A percentile compares a stretch with the other conserved stretches of the same genome.
Conservation (phyloP, 2,329 filamentous ascomycete genomes). For the Plectosphaerella cucumerina region DNA sequence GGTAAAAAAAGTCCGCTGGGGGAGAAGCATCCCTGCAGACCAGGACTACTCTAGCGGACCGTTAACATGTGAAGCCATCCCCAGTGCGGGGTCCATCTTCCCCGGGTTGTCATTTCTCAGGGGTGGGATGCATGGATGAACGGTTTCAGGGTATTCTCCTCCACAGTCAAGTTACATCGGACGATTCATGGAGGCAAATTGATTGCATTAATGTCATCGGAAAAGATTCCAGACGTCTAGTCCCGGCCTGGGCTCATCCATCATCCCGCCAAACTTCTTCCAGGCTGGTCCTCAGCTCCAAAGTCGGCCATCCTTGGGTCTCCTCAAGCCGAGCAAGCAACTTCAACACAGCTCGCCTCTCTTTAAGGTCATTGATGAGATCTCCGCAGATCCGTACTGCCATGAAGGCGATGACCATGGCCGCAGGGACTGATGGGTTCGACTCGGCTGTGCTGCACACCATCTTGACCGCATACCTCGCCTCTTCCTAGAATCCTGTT, state of each 20-base stretch:
- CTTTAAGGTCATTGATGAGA: not conserved
- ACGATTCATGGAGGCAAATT: too few species aligned
- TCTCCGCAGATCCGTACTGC: constrained; percentile 29
- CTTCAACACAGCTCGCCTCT: not conserved
- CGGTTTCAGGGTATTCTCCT: too few species aligned
- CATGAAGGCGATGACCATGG: constrained; percentile 52
- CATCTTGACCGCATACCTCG: constrained; percentile 42
- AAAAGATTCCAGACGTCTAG: not conserved
- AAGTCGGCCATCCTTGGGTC: not conserved
- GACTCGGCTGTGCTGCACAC: constrained; percentile 56
- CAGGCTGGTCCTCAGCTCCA: not conserved
- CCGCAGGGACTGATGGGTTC: constrained; percentile 51
- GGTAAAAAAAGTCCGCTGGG: too few species aligned
- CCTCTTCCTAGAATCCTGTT: constrained; percentile 28
- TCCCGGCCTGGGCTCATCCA: not conserved
- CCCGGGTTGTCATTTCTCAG: too few species aligned
- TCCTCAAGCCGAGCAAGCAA: not conserved
- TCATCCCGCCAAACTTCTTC: not conserved
- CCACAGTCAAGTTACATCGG: too few species aligned
- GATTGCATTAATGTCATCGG: too few species aligned
- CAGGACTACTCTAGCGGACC: too few species aligned
- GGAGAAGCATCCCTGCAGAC: too few species aligned
- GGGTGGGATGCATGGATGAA: too few species aligned
- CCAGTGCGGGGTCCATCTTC: too few species aligned
- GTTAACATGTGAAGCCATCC: too few species aligned